Evolutionary conservation across 2,329 filamentous ascomycete genomes (phyloP).

Genomic region (Hymenoscyphus fraxineus): DNA sequence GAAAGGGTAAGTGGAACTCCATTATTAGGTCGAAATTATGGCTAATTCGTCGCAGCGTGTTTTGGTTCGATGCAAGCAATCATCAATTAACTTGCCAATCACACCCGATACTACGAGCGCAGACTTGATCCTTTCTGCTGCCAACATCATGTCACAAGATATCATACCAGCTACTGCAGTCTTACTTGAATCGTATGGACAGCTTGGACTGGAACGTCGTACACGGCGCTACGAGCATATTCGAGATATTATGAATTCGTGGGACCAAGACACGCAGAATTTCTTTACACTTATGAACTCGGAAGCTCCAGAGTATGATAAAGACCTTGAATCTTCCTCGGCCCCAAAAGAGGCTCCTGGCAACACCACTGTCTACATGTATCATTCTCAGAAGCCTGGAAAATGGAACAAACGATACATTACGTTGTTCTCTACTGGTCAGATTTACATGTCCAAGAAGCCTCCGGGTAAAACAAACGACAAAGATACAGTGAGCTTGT

Average conservation of each 20-base stretch:
- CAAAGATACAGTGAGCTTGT: constrained; percentile 68
- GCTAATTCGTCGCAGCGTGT: constrained; percentile 53
- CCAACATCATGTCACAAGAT: constrained; percentile 57
- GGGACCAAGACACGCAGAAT: constrained; percentile 80
- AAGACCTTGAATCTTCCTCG: constrained; percentile 61
- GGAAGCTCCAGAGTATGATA: constrained; percentile 50
- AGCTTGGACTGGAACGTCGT: constrained; percentile 75
- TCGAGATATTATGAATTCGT: constrained; percentile 86
- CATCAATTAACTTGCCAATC: constrained; percentile 67
- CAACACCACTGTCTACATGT: constrained; percentile 67
- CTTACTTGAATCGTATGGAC: constrained; percentile 72
- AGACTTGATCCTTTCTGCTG: constrained; percentile 68
- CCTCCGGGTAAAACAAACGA: constrained; percentile 52
- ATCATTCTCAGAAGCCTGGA: constrained; percentile 75
- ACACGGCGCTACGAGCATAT: constrained; percentile 83
- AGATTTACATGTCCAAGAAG: constrained; percentile 69
- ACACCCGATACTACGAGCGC: constrained; percentile 68
- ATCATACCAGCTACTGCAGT: constrained; percentile 65
- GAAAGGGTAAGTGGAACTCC: constrained; percentile 60
- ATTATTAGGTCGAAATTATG: constrained; percentile 5
- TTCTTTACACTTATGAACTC: constrained; percentile 63
- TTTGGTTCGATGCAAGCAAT: constrained; percentile 67
- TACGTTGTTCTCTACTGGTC: constrained; percentile 68
- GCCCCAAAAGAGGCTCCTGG: constrained; percentile 62
- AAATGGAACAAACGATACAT: constrained; percentile 88